These are phyloP conservation scores for Saccharomyces hybrid DNA, from an alignment of 1,139 yeast genomes.

Conservation along the genomic window DNA sequence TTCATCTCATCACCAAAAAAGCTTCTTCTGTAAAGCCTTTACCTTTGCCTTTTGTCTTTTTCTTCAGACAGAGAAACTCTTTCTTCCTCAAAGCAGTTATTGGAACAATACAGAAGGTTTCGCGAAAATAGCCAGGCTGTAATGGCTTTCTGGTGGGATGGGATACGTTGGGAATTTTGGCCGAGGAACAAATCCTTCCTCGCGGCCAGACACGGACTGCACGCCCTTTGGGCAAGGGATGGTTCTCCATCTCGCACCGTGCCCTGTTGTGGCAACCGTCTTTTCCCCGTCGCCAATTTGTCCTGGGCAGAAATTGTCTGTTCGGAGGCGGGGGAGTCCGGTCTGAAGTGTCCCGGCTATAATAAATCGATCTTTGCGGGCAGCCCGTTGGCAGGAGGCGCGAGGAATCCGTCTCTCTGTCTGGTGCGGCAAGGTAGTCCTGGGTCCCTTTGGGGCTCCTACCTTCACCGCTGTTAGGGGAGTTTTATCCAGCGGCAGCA, in stretches of 20 bases:
- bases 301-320: slow-evolving; percentile 4
- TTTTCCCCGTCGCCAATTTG: slow-evolving; percentile 7
- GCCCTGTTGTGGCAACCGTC: slow-evolving; percentile 16
- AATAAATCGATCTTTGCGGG: slow-evolving; percentile 36
- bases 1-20: neutral
- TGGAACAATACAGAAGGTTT: neutral
- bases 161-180: slow-evolving; percentile 27
- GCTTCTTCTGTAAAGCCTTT: neutral
- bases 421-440: slow-evolving; percentile 25
- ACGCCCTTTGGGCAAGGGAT: slow-evolving; percentile 13
- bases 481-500: slow-evolving; percentile 39
- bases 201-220: slow-evolving; percentile 28
- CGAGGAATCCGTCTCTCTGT: slow-evolving; percentile 31
- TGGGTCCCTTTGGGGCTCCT: slow-evolving; percentile 20
- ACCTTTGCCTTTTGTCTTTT: too few species aligned
- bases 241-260: slow-evolving; percentile 16
- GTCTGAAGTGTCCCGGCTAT: slow-evolving; percentile 34
- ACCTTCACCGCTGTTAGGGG: slow-evolving; percentile 37
- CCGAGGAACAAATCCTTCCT: slow-evolving; percentile 27
- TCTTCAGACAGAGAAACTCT: too few species aligned
- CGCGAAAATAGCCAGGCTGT: slow-evolving; percentile 27
- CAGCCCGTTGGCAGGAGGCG: slow-evolving; percentile 17
- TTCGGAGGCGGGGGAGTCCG: slow-evolving; percentile 9
- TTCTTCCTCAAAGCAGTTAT: too few species aligned
- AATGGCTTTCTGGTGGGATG: slow-evolving; percentile 35